phyloP scores from a whole-genome alignment of 164 flowering plant species.

The Chimonanthus salicifolius region DNA sequence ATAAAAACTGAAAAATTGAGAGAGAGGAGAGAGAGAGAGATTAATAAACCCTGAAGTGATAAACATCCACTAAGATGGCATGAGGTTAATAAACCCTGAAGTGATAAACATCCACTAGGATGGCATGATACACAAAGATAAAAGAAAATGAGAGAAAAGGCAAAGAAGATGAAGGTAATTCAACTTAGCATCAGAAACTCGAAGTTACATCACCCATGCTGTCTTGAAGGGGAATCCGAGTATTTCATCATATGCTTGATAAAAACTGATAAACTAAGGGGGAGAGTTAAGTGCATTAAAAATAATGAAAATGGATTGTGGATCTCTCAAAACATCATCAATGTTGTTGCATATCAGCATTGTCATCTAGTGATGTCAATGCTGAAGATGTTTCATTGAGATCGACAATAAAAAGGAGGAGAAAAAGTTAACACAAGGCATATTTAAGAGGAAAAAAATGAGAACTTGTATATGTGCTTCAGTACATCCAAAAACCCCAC shows the following conservation, averaged over 20 bases:
- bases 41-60: too few relatives aligned
- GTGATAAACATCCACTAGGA: background rate
- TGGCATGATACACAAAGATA: too few relatives aligned
- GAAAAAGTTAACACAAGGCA: background rate
- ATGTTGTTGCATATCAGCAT: background rate
- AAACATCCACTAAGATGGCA: too few relatives aligned
- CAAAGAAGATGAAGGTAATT: background rate
- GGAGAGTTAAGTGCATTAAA: too few relatives aligned
- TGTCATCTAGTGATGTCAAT: background rate
- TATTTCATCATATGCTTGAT: conserved; percentile 50
- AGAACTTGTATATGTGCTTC: too few relatives aligned
- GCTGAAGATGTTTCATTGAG: background rate
- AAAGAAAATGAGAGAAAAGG: background rate
- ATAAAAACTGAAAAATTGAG: background rate
- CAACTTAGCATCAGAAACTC: conserved; percentile 24
- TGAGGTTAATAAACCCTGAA: too few relatives aligned
- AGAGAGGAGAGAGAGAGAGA: too few relatives aligned
- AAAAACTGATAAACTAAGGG: background rate
- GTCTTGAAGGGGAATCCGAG: conserved; percentile 95
- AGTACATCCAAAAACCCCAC: too few relatives aligned
- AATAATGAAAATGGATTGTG: background rate
- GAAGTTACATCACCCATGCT: conserved; percentile 62
- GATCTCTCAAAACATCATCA: background rate
- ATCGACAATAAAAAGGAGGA: background rate
- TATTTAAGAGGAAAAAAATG: too few relatives aligned